Conservation (phyloP, 768 basidiomycete genomes). For the Lactarius hatsudake region DNA sequence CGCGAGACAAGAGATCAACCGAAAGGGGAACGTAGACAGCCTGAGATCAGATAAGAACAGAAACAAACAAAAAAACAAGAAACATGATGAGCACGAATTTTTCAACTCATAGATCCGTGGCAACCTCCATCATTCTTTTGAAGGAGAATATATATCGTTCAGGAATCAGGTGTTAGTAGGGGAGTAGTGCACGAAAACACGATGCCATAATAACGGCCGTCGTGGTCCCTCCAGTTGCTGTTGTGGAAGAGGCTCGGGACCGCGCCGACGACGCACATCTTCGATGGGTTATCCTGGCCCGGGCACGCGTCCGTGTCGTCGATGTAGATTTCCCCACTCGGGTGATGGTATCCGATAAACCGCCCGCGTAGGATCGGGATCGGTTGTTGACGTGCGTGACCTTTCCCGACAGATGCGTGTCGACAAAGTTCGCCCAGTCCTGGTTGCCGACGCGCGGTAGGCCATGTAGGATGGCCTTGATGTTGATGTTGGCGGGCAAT, state of each 20-base stretch:
- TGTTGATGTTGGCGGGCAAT: conserved; percentile 30
- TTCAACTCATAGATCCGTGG: no score
- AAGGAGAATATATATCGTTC: no score
- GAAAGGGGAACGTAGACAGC: no score
- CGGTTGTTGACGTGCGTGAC: conserved; percentile 35
- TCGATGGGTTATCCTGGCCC: conserved; percentile 28
- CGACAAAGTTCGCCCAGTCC: conserved; percentile 32
- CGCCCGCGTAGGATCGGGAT: conserved; percentile 57
- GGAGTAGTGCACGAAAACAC: not conserved
- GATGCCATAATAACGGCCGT: conserved; percentile 3
- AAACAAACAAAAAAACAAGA: no score
- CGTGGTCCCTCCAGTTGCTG: not conserved
- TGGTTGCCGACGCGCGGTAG: conserved; percentile 48
- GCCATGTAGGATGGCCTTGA: conserved; percentile 46
- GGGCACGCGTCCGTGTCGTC: conserved; percentile 41
- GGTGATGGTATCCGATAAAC: conserved; percentile 49
- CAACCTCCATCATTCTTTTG: no score
- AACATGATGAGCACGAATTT: no score
- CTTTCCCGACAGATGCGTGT: conserved; percentile 26
- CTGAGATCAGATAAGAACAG: no score
- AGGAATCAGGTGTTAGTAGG: not conserved
- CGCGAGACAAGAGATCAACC: no score
- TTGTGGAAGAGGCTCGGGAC: not conserved
- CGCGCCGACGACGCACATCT: not conserved
- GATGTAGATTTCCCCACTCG: conserved; percentile 55